A percentile compares a stretch with the other conserved stretches of the same genome.
phyloP scores from a whole-genome alignment of 2,329 filamentous ascomycete species.

The Xylaria sp. region DNA sequence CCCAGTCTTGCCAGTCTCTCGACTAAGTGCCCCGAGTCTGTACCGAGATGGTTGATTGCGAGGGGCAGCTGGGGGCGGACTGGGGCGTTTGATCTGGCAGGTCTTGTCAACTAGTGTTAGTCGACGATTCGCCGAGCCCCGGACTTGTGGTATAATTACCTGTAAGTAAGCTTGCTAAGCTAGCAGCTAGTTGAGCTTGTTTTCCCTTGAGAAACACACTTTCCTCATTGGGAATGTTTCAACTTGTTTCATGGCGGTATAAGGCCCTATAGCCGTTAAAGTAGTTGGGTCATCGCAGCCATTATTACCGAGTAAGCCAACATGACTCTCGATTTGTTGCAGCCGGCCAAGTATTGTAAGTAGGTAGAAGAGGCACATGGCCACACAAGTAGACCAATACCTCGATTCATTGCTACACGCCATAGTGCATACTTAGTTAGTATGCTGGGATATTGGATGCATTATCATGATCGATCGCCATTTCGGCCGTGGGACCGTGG shows the following conservation, averaged over 20 bases:
- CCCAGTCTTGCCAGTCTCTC: not conserved
- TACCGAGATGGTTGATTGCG: slow-evolving; percentile 29
- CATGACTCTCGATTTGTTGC: not conserved
- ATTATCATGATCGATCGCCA: slow-evolving; percentile 20
- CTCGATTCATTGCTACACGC: not conserved
- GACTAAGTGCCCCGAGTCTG: no score
- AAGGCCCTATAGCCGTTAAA: not conserved
- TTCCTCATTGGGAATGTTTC: slow-evolving; percentile 31
- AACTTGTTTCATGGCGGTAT: slow-evolving; percentile 25
- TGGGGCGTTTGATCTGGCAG: slow-evolving; percentile 31
- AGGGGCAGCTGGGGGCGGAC: slow-evolving; percentile 21
- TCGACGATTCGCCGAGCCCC: slow-evolving; percentile 23
- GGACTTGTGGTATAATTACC: no score
- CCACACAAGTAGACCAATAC: slow-evolving; percentile 3
- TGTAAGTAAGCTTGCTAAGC: slow-evolving; percentile 3
- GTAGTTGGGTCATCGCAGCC: not conserved
- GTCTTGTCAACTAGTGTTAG: slow-evolving; percentile 8
- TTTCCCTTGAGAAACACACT: slow-evolving; percentile 16
- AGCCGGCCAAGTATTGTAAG: not conserved
- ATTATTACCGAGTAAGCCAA: not conserved
- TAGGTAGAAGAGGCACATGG: not conserved
- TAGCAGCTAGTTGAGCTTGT: slow-evolving; percentile 6
- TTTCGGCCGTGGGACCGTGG: slow-evolving; percentile 10
- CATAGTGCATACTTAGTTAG: no score
- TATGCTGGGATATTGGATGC: slow-evolving; percentile 1